Base-by-base conservation (phyloP, 2,329 filamentous ascomycete species). In the Ramularia endophylla region DNA sequence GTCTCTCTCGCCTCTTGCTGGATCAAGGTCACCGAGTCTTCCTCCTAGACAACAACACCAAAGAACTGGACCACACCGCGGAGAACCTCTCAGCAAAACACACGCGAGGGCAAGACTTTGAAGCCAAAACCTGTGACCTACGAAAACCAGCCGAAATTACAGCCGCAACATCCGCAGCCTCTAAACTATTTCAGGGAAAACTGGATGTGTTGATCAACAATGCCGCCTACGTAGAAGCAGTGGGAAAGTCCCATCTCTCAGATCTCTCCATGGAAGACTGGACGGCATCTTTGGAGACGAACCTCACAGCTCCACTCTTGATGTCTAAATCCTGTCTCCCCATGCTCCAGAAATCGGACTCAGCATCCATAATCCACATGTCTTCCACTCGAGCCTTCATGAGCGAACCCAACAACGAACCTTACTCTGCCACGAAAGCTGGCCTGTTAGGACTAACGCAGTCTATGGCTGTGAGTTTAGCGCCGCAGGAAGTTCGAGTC, bases 321-420 rank as follows among this genome's bases (percentile, higher is more conserved):
- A 38, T 60, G 33, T 50, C 42, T 16, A 56, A 60, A 43, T 43
- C 40, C 5, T 60, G 58, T 41, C 40, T 61, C 15, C 51, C 54
- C 5, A 38, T 62, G 40, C 47, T 64, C 3, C 33, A 47, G 27
- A 48, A 46, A 8, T 13, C 47, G 5, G 31, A 44, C 5, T 22
- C 47, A n/a, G 27, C 36, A 2, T 39, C 40, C 18, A 57, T 71
- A 25, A 63, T 75, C 40, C 67, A 74, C 50, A 65, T 76, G 25
- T 71, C 70, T 1, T 73, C 69, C 1, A 75, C 72, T 5, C 64
- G 72, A 18, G 72, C 71, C 1, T 56, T 66, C 33, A 71, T 73
- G 60, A 63, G 66, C 28, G 73, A 75, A 53, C 54, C 64, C 1
- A 62, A 73, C 40, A 70, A 71, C 42, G 72, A 75, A 55, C 66